Base-by-base conservation (phyloP, 768 basidiomycete species). In the Pleurotus citrinopileatus region DNA sequence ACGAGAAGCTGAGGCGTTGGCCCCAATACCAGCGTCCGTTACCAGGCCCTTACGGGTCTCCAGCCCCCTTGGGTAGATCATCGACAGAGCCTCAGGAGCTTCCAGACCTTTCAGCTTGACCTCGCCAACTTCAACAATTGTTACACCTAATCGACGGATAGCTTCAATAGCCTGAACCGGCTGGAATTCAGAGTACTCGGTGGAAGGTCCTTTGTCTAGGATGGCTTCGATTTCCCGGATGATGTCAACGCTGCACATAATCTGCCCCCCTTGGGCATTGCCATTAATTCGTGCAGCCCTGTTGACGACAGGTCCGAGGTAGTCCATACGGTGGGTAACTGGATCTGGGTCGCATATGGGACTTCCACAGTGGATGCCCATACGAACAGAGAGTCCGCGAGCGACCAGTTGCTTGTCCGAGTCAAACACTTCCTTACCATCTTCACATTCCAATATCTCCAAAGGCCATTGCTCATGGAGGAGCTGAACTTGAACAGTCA, bases 231-330 rank as follows among this genome's bases (percentile, higher is more conserved):
- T 84, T 72, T 96, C 94, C 53, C 86, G 81, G 50, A 94, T 77
- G 59, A 95, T 86, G 54, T 97, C 94, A 2, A 84, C 80, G 63
- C 91, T 94, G 63, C 91, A 88, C 82, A 90, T 87, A 65, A 98
- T 91, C 67, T 98, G 93, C 0, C 97, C 97, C 5, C 97, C 97
- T 7, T 84, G 83, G 0, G 97, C 94, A 54, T 75, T 81, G 19
- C 86, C 84, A 56, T 77, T 82, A 62, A 99, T 91, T 36, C 96
- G 82, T 4, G 96, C 85, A 0, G 95, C 80, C 27, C 94, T 89
- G 69, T 98, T 98, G 60, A 96, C 93, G 83, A 97, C 92, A 1
- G 94, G 87, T 0, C 95, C 95, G 62, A 96, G 91, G 70, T 98
- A 98, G 67, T 98, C 96, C 97, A 99, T 98, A 42, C 97, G 88